Percentiles rank a stretch among this genome's conserved stretches.
phyloP scores from a whole-genome alignment of 1,139 yeast genomes.

The Saccharomyces pastorianus region DNA sequence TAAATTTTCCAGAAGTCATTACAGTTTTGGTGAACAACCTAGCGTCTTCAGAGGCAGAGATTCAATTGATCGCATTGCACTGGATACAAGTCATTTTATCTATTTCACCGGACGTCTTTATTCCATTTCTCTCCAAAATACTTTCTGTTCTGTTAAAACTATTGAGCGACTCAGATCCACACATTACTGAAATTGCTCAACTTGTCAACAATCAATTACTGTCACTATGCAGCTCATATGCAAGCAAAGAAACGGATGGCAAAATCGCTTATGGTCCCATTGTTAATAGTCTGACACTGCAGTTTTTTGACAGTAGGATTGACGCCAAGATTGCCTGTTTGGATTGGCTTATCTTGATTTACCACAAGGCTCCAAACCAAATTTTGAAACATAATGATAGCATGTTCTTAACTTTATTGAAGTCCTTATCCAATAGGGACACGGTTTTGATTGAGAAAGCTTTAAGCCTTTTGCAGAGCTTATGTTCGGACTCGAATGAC shows the following conservation, averaged over 20 bases:
- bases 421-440: slow-evolving; percentile 78
- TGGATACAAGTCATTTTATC: slow-evolving; percentile 77
- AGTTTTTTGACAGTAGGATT: slow-evolving; percentile 63
- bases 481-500: slow-evolving; percentile 71
- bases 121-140: slow-evolving; percentile 55
- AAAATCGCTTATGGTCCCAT: slow-evolving; percentile 49
- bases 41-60: slow-evolving; percentile 65
- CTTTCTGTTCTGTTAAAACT: slow-evolving; percentile 51
- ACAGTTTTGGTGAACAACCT: slow-evolving; percentile 73
- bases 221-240: slow-evolving; percentile 36
- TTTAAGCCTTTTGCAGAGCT: slow-evolving; percentile 66
- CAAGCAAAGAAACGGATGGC: slow-evolving; percentile 24
- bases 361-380: slow-evolving; percentile 60
- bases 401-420: slow-evolving; percentile 69
- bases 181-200: slow-evolving; percentile 45
- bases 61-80: slow-evolving; percentile 68
- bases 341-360: slow-evolving; percentile 85
- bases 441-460: slow-evolving; percentile 63
- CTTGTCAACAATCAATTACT: slow-evolving; percentile 45
- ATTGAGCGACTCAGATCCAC: slow-evolving; percentile 40
- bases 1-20: slow-evolving; percentile 74
- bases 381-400: slow-evolving; percentile 53
- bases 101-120: slow-evolving; percentile 69
- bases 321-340: slow-evolving; percentile 76
- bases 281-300: slow-evolving; percentile 52